Base-by-base conservation (phyloP, 768 basidiomycete genomes). In the Pleurotus tuber-regium region DNA sequence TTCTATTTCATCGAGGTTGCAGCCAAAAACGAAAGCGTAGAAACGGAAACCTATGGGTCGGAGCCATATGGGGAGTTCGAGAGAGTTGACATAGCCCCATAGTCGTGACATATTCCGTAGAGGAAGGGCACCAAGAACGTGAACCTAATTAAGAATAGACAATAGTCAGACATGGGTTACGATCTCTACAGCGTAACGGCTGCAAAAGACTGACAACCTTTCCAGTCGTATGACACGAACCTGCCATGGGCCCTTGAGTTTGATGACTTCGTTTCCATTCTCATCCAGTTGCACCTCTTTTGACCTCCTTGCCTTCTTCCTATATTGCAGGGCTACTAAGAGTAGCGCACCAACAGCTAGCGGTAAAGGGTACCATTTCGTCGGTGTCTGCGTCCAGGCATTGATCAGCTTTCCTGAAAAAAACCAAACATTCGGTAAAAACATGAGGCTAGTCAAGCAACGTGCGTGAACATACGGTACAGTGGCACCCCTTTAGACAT, bases 71-170 rank as follows among this genome's bases (percentile, higher is more conserved):
- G 97, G 97, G 4, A 99, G 81, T 59, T 93, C 88, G 56, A 95
- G 77, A 1, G 89, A 89, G 72, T 98, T 99, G 55, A 98, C 61
- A 67, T 94, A 95, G 4, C 97, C 97, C 94, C 96, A 98, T 4
- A 98, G 69, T 1, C 95, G 87, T n/a, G 96, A 98, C 64, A 98
- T 83, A 55, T 93, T 93, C 35, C 95, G 84, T 4, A 98, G 79
- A 0, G 97, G 97, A 1, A 99, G 80, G 8, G 95, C 95, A 46
- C 95, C 96, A 44, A 98, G 76, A 41, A 98, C 94, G 69, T 96
- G 90, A n/a, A 98, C 92, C 93, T 92, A 41, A 24, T 29, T 4
- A 43, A 36, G 40, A 16, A 18, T 36, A 19, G 28, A 14, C 21
- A 48, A 30, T n/a, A n/a, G 8, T 10, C 43, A n/a, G 12, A 24